Evolutionary conservation across 306 rosid species (phyloP), one percentile per base, ranked within the genome.

Genomic region (Ochetophila trinervis): DNA sequence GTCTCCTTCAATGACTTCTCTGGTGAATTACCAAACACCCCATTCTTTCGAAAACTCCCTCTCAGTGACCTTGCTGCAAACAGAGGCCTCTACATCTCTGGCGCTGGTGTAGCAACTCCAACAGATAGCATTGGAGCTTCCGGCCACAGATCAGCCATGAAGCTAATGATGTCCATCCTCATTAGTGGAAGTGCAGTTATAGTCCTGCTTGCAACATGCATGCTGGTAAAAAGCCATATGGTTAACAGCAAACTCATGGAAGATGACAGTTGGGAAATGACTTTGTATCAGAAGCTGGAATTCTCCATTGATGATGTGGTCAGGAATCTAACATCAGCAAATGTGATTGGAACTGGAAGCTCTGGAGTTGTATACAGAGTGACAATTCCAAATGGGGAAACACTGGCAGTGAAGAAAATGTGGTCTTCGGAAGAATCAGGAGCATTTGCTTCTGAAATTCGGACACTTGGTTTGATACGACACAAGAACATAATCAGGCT

Each of bases 331-430:
- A 86, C 89, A 12, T 69, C 91, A 36, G 63, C 90, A 18, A 88
- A 88, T 57, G 88, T 88, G 60, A 82, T 91, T 54, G 97, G 91
- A 34, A 83, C 91, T 4, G 91, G 91, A 71, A 85, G 87, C 79
- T 86, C 90, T 15, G 97, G 97, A 30, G 95, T 87, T 37, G 88
- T 88, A 24, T 88, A 88, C 85, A 81, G 83, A 52, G 84, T 85
- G 57, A 68, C 71, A 73, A 79, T 76, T 68, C 82, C 85, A 35
- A 75, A 49, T 47, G 96, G 87, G 57, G 72, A 78, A 53, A 78
- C 75, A 7, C 40, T 91, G 24, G 96, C 97, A 42, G 91, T 88
- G 49, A 86, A 91, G 78, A 88, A 80, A 82, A 83, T 83, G 87
- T 83, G 91, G 91, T 82, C 90, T 12, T 70, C 87, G 5, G 97